Conservation (phyloP, 1,284 basidiomycete species). For the Ganoderma resinaceum region DNA sequence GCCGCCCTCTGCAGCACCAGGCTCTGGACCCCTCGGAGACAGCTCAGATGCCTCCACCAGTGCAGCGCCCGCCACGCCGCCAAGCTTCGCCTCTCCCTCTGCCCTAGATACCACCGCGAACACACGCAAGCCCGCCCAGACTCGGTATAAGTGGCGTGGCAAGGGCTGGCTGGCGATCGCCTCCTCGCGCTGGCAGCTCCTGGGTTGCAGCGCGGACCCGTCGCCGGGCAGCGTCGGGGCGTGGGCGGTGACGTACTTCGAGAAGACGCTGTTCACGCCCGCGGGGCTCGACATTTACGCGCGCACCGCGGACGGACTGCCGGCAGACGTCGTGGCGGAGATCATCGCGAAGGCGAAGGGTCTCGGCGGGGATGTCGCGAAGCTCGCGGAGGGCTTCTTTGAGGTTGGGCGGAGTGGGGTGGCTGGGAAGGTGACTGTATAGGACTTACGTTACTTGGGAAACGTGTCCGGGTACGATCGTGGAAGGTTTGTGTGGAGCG, state of each 20-base stretch:
- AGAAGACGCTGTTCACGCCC: conserved; percentile 59
- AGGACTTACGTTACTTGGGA: background rate
- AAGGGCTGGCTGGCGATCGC: conserved; percentile 50
- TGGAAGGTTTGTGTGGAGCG: background rate
- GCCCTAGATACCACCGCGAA: background rate
- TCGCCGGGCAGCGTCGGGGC: conserved; percentile 27
- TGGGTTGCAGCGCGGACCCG: conserved; percentile 45
- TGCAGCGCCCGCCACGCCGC: background rate
- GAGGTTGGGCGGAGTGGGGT: conserved; percentile 30
- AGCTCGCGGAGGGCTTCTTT: conserved; percentile 31
- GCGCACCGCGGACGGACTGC: conserved; percentile 38
- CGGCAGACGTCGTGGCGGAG: conserved; percentile 32
- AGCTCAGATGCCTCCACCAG: background rate
- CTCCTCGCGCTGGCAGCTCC: conserved; percentile 55
- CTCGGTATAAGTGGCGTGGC: conserved; percentile 55
- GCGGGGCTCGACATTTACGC: conserved; percentile 57
- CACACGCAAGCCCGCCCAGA: conserved; percentile 23
- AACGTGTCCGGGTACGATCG: background rate
- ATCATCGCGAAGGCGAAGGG: conserved; percentile 27
- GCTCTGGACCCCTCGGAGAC: background rate
- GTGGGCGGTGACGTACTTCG: conserved; percentile 60
- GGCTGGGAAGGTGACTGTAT: conserved; percentile 1
- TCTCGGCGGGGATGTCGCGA: conserved; percentile 30
- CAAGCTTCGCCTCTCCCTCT: background rate
- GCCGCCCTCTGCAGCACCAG: conserved; percentile 19